Base-by-base conservation (phyloP, 768 basidiomycete genomes). In the Royoungia palumana region DNA sequence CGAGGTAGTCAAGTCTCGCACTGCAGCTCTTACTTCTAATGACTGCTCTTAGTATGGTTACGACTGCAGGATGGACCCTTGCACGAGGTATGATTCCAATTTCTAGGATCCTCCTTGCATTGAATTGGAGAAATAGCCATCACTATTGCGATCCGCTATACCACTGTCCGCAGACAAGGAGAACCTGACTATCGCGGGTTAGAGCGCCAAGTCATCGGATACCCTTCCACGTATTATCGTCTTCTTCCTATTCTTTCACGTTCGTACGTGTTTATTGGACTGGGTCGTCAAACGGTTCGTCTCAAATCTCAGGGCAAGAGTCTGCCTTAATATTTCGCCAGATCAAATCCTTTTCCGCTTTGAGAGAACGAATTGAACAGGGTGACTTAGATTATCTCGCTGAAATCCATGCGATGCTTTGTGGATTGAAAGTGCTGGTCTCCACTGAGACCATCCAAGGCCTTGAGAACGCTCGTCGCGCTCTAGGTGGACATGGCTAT, bases 401-500 rank as follows among this genome's bases (percentile, higher is more conserved):
- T 0, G 87, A 89, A 53, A 75, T 86, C 61, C 88, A 90, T 56
- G 81, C 83, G 0, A 79, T 76, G 10, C 80, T 85, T 10, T 82
- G 81, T 57, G 85, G 82, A 0, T 70, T 89, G 20, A 90, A 90
- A 62, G 73, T 79, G 4, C 71, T 85, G 25, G 78, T 76, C 4
- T 75, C 79, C 1, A 72, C 75, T 0, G 62, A 72, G n/a, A 70
- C 73, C 5, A 74, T 81, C 2, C 73, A 74, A 28, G 83, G 84
- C 53, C 58, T 87, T 12, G 87, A 88, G 63, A 75, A 72, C 6
- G 82, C 84, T 4, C 77, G 86, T 8, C 76, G 85, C 14, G 76
- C 83, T 0, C 78, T 89, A 76, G 88, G 87, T 43, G 87, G 87
- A 4, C 87, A 90, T 63, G 87, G 88, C 0, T 88, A 78, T 64